These are phyloP conservation scores for Fusarium nygamai DNA, from an alignment of 2,329 filamentous ascomycete genomes.

Conservation along the genomic window DNA sequence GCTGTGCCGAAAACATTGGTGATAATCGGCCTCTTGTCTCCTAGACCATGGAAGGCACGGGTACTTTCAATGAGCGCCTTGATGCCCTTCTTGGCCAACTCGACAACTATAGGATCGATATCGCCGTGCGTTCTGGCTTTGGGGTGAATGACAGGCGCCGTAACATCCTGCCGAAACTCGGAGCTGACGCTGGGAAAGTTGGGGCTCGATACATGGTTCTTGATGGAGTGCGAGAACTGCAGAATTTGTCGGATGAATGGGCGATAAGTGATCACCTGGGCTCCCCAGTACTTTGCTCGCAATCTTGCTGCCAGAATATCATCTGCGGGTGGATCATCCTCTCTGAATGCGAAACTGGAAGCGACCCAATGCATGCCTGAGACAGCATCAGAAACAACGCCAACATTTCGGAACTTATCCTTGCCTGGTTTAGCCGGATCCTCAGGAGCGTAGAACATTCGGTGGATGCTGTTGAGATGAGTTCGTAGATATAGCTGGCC, in stretches of 20 bases:
- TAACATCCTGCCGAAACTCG: conserved; percentile 50
- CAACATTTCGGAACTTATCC: conserved; percentile 58
- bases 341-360: conserved; percentile 64
- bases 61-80: conserved; percentile 86
- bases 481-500: conserved; percentile 73
- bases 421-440: conserved; percentile 46
- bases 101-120: conserved; percentile 58
- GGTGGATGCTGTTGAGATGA: conserved; percentile 70
- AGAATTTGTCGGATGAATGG: conserved; percentile 73
- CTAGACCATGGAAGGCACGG: conserved; percentile 76
- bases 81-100: conserved; percentile 71
- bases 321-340: conserved; percentile 73
- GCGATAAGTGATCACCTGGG: conserved; percentile 86
- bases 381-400: conserved; percentile 55
- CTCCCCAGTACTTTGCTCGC: conserved; percentile 94
- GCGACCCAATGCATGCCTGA: conserved; percentile 59
- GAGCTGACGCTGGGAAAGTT: conserved; percentile 46
- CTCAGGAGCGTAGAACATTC: conserved; percentile 61
- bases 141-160: conserved; percentile 51
- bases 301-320: conserved; percentile 86
- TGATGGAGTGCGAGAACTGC: conserved; percentile 54
- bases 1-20: conserved; percentile 98
- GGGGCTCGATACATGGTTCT: conserved; percentile 47
- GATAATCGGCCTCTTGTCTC: conserved; percentile 75
- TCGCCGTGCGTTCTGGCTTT: conserved; percentile 50